These are phyloP conservation scores for Fusarium papillatum DNA, from an alignment of 2,329 filamentous ascomycete genomes.

Conservation along the genomic window DNA sequence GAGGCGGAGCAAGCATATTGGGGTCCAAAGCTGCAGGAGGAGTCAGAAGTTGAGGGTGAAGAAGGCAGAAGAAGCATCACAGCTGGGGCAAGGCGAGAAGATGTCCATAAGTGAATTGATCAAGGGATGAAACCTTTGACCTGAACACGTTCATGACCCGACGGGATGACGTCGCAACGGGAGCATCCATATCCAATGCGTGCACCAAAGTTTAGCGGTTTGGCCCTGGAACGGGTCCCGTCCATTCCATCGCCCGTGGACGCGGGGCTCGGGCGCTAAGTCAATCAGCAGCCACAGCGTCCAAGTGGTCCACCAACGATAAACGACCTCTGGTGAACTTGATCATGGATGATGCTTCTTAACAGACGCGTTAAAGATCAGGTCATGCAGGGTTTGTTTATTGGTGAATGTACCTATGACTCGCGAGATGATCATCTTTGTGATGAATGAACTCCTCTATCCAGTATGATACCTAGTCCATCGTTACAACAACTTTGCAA, in stretches of 20 bases:
- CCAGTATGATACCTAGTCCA: background rate
- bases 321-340: background rate
- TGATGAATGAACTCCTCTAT: background rate
- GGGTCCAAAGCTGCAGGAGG: slow-evolving; percentile 22
- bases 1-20: slow-evolving; percentile 2
- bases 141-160: background rate
- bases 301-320: background rate
- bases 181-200: background rate
- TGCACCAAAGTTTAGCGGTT: slow-evolving; percentile 17
- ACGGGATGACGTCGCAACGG: slow-evolving; percentile 12
- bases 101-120: background rate
- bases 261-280: slow-evolving; percentile 32
- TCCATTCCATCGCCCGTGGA: background rate
- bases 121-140: background rate
- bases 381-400: background rate
- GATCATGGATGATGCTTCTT: background rate
- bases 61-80: background rate
- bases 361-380: background rate
- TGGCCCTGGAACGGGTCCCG: slow-evolving; percentile 7
- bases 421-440: background rate
- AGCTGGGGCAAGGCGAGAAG: background rate
- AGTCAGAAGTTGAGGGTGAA: background rate
- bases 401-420: background rate
- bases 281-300: background rate
- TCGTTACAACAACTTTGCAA: background rate